These are phyloP conservation scores for Thuidium tamariscinum DNA, from an alignment of 225 moss, liverwort and hornwort species.

Conservation along the genomic window DNA sequence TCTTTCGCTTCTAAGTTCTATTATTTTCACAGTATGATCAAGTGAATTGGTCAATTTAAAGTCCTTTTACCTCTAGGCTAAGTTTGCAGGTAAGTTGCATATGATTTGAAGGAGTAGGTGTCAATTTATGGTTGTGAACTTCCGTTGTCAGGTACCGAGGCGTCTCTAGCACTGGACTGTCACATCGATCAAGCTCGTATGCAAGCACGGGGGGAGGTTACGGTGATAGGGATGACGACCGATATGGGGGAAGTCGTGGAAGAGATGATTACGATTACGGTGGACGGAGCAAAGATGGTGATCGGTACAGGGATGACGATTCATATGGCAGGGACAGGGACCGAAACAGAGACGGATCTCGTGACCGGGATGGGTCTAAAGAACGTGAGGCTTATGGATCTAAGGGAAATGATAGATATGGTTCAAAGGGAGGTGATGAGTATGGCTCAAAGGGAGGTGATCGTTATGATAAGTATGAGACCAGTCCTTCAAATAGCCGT, in stretches of 20 bases:
- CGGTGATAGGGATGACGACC: conserved; percentile 69
- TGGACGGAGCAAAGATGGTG: conserved; percentile 46
- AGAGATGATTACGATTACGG: conserved; percentile 74
- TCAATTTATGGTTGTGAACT: neutral
- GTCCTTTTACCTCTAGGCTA: neutral
- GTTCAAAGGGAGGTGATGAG: conserved; percentile 36
- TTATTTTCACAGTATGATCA: neutral
- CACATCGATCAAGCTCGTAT: conserved; percentile 66
- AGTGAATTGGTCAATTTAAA: neutral
- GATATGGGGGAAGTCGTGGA: conserved; percentile 60
- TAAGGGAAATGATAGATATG: conserved; percentile 34
- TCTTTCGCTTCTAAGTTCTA: neutral
- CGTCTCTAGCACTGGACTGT: conserved; percentile 64
- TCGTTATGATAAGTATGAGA: conserved; percentile 39
- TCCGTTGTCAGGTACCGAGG: conserved; percentile 66
- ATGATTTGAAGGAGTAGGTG: neutral
- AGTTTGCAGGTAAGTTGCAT: neutral
- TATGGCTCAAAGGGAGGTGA: conserved; percentile 28
- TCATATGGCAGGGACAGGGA: conserved; percentile 55
- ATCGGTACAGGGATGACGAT: conserved; percentile 80
- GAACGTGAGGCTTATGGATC: conserved; percentile 50
- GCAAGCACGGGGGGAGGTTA: conserved; percentile 76
- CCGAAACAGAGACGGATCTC: conserved; percentile 47
- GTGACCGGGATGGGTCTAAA: conserved; percentile 49
- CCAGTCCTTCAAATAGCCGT: conserved; percentile 31